Evolutionary conservation across 768 basidiomycete genomes (phyloP).

Genomic region (Termitomyces sp.): DNA sequence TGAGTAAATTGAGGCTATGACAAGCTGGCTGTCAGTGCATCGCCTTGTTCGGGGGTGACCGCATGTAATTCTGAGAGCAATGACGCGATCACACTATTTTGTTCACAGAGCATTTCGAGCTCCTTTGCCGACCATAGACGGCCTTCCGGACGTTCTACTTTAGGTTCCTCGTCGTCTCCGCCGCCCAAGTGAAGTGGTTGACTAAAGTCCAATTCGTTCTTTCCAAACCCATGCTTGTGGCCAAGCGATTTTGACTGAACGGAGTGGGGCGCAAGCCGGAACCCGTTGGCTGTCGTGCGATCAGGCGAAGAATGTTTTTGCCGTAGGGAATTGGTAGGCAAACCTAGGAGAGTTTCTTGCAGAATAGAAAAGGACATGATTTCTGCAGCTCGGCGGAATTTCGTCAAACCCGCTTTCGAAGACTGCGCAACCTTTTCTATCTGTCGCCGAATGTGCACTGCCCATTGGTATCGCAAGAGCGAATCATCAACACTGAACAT

Average conservation of each 20-base stretch:
- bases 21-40: neutral
- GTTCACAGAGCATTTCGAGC: constrained; percentile 76
- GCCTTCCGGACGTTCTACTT: constrained; percentile 30
- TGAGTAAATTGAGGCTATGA: constrained; percentile 6
- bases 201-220: constrained; percentile 54
- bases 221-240: constrained; percentile 56
- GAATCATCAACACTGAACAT: constrained; percentile 92
- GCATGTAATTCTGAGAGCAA: constrained; percentile 64
- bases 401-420: constrained; percentile 31
- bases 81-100: constrained; percentile 81
- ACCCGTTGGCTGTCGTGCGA: constrained; percentile 12
- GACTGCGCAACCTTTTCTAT: constrained; percentile 45
- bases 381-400: constrained; percentile 63
- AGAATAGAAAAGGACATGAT: constrained; percentile 77
- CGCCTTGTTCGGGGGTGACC: constrained; percentile 34
- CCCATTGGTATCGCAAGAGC: constrained; percentile 70
- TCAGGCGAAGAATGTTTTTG: constrained; percentile 25
- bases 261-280: constrained; percentile 28
- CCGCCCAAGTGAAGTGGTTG: constrained; percentile 9
- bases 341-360: constrained; percentile 72
- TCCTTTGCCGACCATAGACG: constrained; percentile 77
- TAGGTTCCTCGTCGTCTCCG: constrained; percentile 8
- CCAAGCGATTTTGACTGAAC: constrained; percentile 67
- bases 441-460: constrained; percentile 58
- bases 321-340: constrained; percentile 9